Percentiles rank a stretch among this genome's conserved stretches.
Conservation (phyloP, 2,329 filamentous ascomycete species). For the Aaosphaeria pasadenensis region DNA sequence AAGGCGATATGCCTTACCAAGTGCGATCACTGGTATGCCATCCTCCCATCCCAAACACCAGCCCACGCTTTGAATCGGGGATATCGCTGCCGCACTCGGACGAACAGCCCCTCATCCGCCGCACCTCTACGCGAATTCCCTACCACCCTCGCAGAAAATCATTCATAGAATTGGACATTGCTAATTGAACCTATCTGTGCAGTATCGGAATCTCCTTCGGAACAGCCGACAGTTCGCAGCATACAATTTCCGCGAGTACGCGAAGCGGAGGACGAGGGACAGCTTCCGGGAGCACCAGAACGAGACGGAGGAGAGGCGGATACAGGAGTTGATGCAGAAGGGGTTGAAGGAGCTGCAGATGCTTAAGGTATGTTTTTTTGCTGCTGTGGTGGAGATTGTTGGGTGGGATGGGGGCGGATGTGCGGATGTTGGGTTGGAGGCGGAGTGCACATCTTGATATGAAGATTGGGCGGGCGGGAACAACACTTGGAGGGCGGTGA, state of each 20-base stretch:
- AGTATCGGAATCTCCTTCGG: conserved; percentile 92
- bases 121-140: too few relatives aligned
- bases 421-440: neutral
- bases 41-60: conserved; percentile 2
- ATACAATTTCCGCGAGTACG: conserved; percentile 98
- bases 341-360: conserved; percentile 82
- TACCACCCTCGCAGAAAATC: too few relatives aligned
- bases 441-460: neutral
- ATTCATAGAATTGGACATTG: too few relatives aligned
- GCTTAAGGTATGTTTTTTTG: conserved; percentile 69
- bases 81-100: neutral
- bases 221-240: conserved; percentile 82
- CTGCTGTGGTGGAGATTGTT: neutral
- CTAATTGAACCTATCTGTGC: neutral
- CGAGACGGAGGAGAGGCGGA: conserved; percentile 68
- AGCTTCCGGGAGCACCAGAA: conserved; percentile 78
- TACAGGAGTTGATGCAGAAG: conserved; percentile 87
- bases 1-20: conserved; percentile 38
- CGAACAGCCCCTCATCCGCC: too few relatives aligned
- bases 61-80: conserved; percentile 1
- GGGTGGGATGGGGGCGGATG: neutral
- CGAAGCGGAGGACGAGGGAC: conserved; percentile 84
- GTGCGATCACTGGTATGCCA: conserved; percentile 37
- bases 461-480: neutral
- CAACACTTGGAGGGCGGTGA: neutral